These are phyloP conservation scores for Rhododendron henanense DNA, from an alignment of 148 eudicot species.

Conservation along the genomic window DNA sequence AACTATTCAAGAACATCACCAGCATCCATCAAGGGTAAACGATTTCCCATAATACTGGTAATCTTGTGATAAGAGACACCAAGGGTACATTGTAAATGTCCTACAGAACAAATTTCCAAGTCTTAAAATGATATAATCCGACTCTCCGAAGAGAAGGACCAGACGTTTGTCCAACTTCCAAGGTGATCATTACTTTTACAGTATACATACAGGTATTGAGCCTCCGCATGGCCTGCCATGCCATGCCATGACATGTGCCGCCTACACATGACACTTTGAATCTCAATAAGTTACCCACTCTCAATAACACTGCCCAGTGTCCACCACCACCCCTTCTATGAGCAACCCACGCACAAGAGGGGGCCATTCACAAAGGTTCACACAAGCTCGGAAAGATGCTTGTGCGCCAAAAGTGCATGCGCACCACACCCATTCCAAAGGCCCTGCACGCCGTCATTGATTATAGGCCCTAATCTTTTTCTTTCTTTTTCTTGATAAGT, in stretches of 20 bases:
- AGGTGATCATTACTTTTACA: background rate
- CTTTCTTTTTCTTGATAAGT: too few relatives aligned
- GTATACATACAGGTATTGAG: background rate
- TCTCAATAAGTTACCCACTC: too few relatives aligned
- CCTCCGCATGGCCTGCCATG: background rate
- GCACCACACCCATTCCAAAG: too few relatives aligned
- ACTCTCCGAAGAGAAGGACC: background rate
- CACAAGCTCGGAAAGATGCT: too few relatives aligned
- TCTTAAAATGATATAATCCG: background rate
- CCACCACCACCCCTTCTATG: too few relatives aligned
- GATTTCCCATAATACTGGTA: background rate
- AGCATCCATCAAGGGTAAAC: background rate
- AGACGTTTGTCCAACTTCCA: background rate
- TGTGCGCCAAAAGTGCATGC: too few relatives aligned
- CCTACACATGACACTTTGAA: conserved; percentile 22
- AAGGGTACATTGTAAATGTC: background rate
- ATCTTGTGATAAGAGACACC: background rate
- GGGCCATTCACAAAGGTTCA: too few relatives aligned
- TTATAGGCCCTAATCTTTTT: too few relatives aligned
- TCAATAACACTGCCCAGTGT: too few relatives aligned
- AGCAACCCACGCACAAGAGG: too few relatives aligned
- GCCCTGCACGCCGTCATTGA: too few relatives aligned
- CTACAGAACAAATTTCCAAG: background rate
- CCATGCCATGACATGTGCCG: background rate
- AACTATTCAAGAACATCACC: background rate